Conservation (phyloP, 1,139 yeast species). For the Scheffersomyces parashehatae region DNA sequence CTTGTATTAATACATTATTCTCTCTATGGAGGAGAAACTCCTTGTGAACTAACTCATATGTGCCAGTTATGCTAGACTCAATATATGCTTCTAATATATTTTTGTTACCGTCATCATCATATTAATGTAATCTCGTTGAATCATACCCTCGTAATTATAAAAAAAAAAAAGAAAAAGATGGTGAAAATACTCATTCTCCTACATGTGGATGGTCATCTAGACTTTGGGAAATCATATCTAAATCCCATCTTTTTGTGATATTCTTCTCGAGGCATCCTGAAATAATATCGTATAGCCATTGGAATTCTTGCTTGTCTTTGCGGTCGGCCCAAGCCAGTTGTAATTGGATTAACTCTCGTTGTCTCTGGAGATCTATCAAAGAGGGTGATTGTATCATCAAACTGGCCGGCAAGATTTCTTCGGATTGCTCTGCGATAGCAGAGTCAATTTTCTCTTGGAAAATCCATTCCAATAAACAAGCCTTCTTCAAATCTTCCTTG, state of each 20-base stretch:
- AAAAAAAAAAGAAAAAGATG: too few species aligned
- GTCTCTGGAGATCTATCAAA: constrained; percentile 24
- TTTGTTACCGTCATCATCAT: too few species aligned
- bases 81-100: too few species aligned
- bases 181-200: too few species aligned
- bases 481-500: constrained; percentile 36
- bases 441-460: constrained; percentile 17
- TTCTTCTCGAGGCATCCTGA: constrained; percentile 57
- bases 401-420: constrained; percentile 4
- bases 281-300: constrained; percentile 45
- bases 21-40: too few species aligned
- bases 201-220: constrained; percentile 2
- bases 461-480: constrained; percentile 31
- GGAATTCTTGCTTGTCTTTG: constrained; percentile 19
- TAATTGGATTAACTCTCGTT: constrained; percentile 16
- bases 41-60: too few species aligned
- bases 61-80: too few species aligned
- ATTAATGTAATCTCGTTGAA: too few species aligned
- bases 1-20: too few species aligned
- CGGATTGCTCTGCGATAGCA: not conserved
- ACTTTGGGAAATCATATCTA: constrained; percentile 34
- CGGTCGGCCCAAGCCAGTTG: constrained; percentile 25
- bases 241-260: constrained; percentile 51
- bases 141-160: too few species aligned
- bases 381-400: constrained; percentile 15